Evolutionary conservation across 2,329 filamentous ascomycete genomes (phyloP), one percentile per base, ranked within the genome.

Genomic region (Fusarium anguioides): DNA sequence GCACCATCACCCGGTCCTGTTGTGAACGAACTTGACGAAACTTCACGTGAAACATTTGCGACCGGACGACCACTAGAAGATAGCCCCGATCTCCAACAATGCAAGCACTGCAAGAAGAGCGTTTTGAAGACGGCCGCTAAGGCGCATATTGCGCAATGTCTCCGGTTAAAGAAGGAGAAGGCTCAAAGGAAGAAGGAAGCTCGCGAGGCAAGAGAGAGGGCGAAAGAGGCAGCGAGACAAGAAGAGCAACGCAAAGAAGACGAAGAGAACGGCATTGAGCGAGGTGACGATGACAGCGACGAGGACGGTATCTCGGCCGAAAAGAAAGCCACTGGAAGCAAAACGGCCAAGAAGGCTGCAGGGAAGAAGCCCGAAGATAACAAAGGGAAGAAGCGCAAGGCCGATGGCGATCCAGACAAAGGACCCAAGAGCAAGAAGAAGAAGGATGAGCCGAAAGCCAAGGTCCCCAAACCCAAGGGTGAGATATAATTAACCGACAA

Each of bases 101-200:
- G 95, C 85, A 97, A 96, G 77, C 93, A 96, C 77, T 99, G 95
- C 81, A 97, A 96, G 80, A 94, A 96, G 73, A 91, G 91, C 49
- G 87, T 97, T 14, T 83, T 96, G 15, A 91, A 90, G 72, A 88
- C 88, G 29, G 89, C 88, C 1, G 91, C 92, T 3, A 90, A 90
- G 59, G 87, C 87, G 18, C 95, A 99, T 75, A 93, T 97, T 61
- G 89, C 90, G 35, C 88, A 90, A 42, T 99, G 95, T 73, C 81
- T 97, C 57, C 91, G 90, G 70, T 87, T 94, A 55, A 97, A 97
- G 80, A 93, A 91, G 72, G 90, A 92, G 76, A 92, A 93, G 79
- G 90, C 90, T 1, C 89, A 91, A 74, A 86, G 89, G 51, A 93
- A 93, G 79, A 92, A 92, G 73, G 91, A 92, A 73, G 88, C 89